phyloP scores from a whole-genome alignment of 345 rosid species.

The thale cress (Arabidopsis thaliana) region DNA sequence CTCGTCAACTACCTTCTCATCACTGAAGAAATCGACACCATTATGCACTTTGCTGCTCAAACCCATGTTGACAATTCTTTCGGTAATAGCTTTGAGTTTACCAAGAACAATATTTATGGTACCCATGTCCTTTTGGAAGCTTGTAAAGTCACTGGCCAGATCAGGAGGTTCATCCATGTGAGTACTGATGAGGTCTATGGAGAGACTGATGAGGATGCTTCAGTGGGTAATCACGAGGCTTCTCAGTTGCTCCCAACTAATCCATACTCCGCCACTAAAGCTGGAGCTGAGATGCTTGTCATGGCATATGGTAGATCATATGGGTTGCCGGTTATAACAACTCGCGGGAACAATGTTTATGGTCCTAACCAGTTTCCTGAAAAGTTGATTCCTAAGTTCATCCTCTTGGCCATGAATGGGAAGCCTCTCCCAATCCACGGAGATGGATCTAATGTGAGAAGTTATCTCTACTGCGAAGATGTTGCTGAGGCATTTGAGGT shows the following conservation, averaged over 20 bases:
- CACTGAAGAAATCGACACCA: slow-evolving; percentile 85
- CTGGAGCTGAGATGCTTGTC: slow-evolving; percentile 95
- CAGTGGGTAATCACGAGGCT: slow-evolving; percentile 86
- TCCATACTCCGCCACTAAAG: slow-evolving; percentile 88
- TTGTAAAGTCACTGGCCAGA: slow-evolving; percentile 91
- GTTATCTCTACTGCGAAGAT: slow-evolving; percentile 90
- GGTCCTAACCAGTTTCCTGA: slow-evolving; percentile 94
- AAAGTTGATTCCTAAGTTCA: slow-evolving; percentile 84
- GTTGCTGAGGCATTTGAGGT: slow-evolving; percentile 93
- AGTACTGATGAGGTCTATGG: slow-evolving; percentile 96
- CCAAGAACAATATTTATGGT: slow-evolving; percentile 86
- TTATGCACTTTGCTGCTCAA: slow-evolving; percentile 94
- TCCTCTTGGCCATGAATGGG: slow-evolving; percentile 67
- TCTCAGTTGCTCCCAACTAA: slow-evolving; percentile 91
- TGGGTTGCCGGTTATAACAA: slow-evolving; percentile 86
- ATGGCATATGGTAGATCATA: slow-evolving; percentile 93
- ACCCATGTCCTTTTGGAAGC: slow-evolving; percentile 89
- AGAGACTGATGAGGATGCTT: slow-evolving; percentile 93
- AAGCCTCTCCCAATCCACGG: slow-evolving; percentile 84
- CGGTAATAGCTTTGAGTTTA: slow-evolving; percentile 92
- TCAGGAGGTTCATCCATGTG: slow-evolving; percentile 88
- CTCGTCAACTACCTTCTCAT: slow-evolving; percentile 93
- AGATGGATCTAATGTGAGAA: slow-evolving; percentile 85
- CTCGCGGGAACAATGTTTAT: slow-evolving; percentile 90
- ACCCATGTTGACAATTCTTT: slow-evolving; percentile 90